phyloP scores from a whole-genome alignment of 768 basidiomycete genomes.

The Steccherinum ochraceum region DNA sequence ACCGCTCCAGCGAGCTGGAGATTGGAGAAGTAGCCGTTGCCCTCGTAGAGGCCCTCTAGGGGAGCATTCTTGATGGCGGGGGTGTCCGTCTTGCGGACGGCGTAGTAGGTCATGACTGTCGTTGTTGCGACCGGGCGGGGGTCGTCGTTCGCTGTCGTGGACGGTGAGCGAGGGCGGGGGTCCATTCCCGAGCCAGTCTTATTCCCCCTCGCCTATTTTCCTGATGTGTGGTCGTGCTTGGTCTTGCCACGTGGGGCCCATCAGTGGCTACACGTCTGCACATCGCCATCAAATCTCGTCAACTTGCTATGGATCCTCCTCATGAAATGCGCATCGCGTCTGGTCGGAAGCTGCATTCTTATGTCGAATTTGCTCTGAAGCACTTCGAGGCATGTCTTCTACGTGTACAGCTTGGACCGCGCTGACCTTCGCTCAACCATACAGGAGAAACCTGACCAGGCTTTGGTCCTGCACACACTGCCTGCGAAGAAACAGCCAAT shows the following conservation, averaged over 20 bases:
- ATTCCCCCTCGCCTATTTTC: background rate
- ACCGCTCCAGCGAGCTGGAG: constrained; percentile 70
- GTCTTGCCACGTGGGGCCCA: background rate
- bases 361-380: constrained; percentile 31
- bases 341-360: constrained; percentile 28
- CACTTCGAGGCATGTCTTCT: constrained; percentile 27
- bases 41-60: constrained; percentile 74
- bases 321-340: constrained; percentile 32
- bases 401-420: background rate
- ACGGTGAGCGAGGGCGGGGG: background rate
- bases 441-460: constrained; percentile 42
- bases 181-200: background rate
- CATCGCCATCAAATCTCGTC: no score
- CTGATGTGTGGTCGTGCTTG: constrained; percentile 7
- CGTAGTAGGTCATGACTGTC: constrained; percentile 33
- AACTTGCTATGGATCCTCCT: no score
- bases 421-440: background rate
- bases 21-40: constrained; percentile 82
- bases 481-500: constrained; percentile 27
- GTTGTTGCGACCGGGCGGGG: background rate
- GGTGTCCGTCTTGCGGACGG: constrained; percentile 57
- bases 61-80: constrained; percentile 85
- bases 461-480: constrained; percentile 55
- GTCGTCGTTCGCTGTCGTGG: background rate
- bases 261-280: constrained; percentile 1